Conservation (phyloP, 768 basidiomycete genomes). For the Naganishia onofrii region DNA sequence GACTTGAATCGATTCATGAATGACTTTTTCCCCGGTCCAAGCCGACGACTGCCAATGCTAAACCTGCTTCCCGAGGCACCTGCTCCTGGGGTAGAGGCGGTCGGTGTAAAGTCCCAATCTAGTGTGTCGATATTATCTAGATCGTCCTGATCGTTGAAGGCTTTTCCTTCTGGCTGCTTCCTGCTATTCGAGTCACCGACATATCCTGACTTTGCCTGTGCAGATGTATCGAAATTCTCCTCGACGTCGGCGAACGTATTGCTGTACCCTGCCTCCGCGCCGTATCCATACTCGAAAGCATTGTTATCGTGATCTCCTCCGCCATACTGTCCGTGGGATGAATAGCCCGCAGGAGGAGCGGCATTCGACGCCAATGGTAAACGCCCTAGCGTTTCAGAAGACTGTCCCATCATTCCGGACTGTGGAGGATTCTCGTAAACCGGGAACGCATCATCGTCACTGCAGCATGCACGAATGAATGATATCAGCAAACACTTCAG, state of each 20-base stretch:
- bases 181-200: background rate
- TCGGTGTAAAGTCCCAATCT: slow-evolving; percentile 27
- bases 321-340: background rate
- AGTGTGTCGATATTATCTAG: slow-evolving; percentile 17
- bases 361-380: slow-evolving; percentile 7
- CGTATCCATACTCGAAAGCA: slow-evolving; percentile 39
- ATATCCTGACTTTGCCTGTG: background rate
- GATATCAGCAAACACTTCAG: background rate
- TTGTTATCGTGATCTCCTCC: slow-evolving; percentile 32
- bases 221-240: slow-evolving; percentile 16
- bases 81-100: background rate
- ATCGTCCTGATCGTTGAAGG: slow-evolving; percentile 33
- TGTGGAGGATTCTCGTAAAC: slow-evolving; percentile 26
- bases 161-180: slow-evolving; percentile 35
- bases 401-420: slow-evolving; percentile 28
- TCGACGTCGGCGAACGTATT: slow-evolving; percentile 44
- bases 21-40: slow-evolving; percentile 13
- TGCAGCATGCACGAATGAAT: background rate
- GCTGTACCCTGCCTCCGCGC: slow-evolving; percentile 28
- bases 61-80: slow-evolving; percentile 9
- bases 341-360: slow-evolving; percentile 12
- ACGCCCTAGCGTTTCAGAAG: slow-evolving; percentile 11
- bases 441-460: slow-evolving; percentile 43
- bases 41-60: slow-evolving; percentile 39
- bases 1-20: slow-evolving; percentile 20